Evolutionary conservation across 345 rosid species (phyloP).

Genomic region (Linum lewisii): DNA sequence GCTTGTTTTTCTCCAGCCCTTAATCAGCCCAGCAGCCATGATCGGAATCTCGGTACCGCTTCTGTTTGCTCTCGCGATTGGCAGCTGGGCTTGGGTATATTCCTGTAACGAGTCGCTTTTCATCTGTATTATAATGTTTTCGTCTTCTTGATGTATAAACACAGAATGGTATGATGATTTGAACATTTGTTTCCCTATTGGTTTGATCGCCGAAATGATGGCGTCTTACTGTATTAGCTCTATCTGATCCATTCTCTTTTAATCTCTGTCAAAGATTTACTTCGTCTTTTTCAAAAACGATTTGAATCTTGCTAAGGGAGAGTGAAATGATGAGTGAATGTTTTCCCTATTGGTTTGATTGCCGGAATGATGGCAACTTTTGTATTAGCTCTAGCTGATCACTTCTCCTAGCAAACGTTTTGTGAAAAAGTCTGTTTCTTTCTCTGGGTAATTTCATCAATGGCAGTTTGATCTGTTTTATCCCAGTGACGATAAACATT

Average conservation of each 20-base stretch:
- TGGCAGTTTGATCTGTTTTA: background rate
- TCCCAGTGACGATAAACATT: slow-evolving; percentile 27
- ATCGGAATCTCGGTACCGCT: too few species aligned
- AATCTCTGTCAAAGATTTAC: background rate
- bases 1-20: too few species aligned
- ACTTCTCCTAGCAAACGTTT: background rate
- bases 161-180: slow-evolving; percentile 25
- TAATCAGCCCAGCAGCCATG: too few species aligned
- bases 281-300: too few species aligned
- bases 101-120: too few species aligned
- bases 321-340: slow-evolving; percentile 9
- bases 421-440: background rate
- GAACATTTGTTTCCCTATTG: slow-evolving; percentile 30
- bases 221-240: slow-evolving; percentile 29
- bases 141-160: too few species aligned
- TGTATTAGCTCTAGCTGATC: slow-evolving; percentile 24
- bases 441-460: background rate
- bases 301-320: background rate
- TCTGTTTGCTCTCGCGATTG: too few species aligned
- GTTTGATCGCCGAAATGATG: slow-evolving; percentile 43
- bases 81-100: too few species aligned
- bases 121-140: too few species aligned
- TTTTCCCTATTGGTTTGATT: slow-evolving; percentile 19
- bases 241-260: slow-evolving; percentile 26
- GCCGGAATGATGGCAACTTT: slow-evolving; percentile 11